Percentiles rank a stretch among this genome's conserved stretches.
Evolutionary conservation across 2,329 filamentous ascomycete genomes (phyloP).

Genomic region (Colletotrichum shisoi): DNA sequence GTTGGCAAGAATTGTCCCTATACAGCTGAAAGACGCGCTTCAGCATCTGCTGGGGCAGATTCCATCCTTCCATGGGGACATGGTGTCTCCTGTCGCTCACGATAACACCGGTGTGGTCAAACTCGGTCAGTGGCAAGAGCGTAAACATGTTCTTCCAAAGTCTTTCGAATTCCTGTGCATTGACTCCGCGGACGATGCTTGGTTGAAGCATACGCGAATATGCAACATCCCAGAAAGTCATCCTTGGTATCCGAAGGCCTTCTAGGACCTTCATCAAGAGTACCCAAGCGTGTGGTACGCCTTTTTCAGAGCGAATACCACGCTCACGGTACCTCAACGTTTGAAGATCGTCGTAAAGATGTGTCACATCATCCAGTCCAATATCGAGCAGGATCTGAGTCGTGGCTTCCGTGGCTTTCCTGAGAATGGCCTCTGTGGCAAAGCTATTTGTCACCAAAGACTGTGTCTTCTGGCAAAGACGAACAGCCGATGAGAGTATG

Average conservation of each 20-base stretch:
- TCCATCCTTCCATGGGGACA: conserved; percentile 65
- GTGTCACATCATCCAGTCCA: conserved; percentile 55
- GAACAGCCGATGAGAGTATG: conserved; percentile 49
- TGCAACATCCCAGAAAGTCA: conserved; percentile 68
- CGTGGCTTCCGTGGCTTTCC: conserved; percentile 51
- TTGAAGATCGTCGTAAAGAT: conserved; percentile 59
- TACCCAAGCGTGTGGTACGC: conserved; percentile 64
- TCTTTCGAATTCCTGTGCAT: conserved; percentile 61
- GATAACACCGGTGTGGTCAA: conserved; percentile 63
- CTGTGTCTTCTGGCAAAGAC: conserved; percentile 52
- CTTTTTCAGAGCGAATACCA: conserved; percentile 60
- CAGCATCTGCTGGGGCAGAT: conserved; percentile 64
- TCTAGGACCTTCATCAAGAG: conserved; percentile 64
- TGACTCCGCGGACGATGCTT: conserved; percentile 47
- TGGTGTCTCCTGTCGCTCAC: conserved; percentile 51
- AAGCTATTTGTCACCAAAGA: conserved; percentile 50
- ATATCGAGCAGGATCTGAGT: conserved; percentile 53
- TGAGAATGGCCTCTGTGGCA: conserved; percentile 60
- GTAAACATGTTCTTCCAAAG: conserved; percentile 68
- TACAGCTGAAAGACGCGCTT: conserved; percentile 67
- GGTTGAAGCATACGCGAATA: conserved; percentile 54
- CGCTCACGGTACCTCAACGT: conserved; percentile 56
- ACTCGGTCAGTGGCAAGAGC: conserved; percentile 67
- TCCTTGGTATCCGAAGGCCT: conserved; percentile 58
- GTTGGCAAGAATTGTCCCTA: conserved; percentile 61